These are phyloP conservation scores for Cystoisospora suis DNA, from an alignment of 169 alveolate genomes.

Conservation along the genomic window DNA sequence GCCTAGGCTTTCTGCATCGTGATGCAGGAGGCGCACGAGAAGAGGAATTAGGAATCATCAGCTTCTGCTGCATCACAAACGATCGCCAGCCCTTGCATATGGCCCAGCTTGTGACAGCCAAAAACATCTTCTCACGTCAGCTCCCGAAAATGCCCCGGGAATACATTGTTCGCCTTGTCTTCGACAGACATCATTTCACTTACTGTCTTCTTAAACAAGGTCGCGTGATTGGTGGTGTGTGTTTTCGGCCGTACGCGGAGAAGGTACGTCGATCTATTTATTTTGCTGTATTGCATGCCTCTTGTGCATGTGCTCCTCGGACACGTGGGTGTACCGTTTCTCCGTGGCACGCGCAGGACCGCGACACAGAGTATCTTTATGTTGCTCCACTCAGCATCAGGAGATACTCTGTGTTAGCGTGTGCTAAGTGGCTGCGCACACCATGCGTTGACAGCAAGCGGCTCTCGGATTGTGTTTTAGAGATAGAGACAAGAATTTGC, in stretches of 20 bases:
- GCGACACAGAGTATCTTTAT: no score
- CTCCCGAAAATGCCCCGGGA: conserved; percentile 99
- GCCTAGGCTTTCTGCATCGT: conserved; percentile 88
- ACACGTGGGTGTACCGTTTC: no score
- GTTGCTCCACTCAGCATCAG: no score
- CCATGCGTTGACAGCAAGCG: no score
- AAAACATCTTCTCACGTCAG: conserved; percentile 94
- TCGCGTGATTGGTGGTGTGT: conserved; percentile 97
- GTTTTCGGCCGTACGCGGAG: conserved; percentile 90
- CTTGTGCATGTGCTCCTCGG: no score
- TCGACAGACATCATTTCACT: conserved; percentile 96
- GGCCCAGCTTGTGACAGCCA: conserved; percentile 89
- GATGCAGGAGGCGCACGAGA: conserved; percentile 93
- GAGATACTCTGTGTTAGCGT: no score
- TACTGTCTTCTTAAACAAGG: conserved; percentile 91
- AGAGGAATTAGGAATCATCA: conserved; percentile 87
- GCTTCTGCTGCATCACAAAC: conserved; percentile 90
- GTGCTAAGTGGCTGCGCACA: no score
- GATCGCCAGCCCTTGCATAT: conserved; percentile 90
- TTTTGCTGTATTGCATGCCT: no score
- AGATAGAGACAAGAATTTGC: no score
- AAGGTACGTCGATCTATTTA: no score
- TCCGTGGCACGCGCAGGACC: no score
- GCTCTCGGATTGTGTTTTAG: no score
- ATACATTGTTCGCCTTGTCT: conserved; percentile 95